These are phyloP conservation scores for Termitomyces sp. DNA, from an alignment of 768 basidiomycete genomes.

Conservation along the genomic window DNA sequence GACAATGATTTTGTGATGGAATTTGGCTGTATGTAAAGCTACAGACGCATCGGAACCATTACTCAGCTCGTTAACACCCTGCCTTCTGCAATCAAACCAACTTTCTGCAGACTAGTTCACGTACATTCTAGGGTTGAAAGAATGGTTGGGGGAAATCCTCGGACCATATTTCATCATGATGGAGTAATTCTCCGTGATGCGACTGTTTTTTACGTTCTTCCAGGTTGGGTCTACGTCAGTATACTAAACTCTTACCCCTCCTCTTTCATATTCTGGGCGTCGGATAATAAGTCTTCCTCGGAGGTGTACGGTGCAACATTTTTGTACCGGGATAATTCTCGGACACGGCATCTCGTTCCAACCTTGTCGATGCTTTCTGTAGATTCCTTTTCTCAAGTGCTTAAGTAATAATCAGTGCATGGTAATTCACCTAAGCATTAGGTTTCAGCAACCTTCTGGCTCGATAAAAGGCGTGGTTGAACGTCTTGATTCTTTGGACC, in stretches of 20 bases:
- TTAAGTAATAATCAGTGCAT: not conserved
- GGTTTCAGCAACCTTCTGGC: not conserved
- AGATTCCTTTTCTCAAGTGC: not conserved
- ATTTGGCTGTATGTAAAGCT: not conserved
- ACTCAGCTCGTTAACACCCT: not conserved
- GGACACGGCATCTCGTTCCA: not conserved
- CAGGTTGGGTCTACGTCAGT: not conserved
- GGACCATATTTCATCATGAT: conserved; percentile 1
- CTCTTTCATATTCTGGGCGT: not conserved
- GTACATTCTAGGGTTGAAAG: not conserved
- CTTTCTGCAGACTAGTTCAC: not conserved
- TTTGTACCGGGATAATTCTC: not conserved
- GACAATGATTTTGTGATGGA: too few species aligned
- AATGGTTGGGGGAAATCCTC: conserved; percentile 14
- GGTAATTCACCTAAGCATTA: not conserved
- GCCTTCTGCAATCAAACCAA: not conserved
- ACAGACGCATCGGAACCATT: not conserved
- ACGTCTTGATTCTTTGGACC: not conserved
- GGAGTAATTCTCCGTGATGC: conserved; percentile 11
- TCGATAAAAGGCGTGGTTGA: not conserved
- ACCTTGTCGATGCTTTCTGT: not conserved
- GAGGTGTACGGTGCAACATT: not conserved
- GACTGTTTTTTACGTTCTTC: not conserved
- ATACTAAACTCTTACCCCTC: not conserved
- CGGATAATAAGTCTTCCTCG: not conserved